These are phyloP conservation scores for Inonotus obliquus DNA, from an alignment of 1,284 basidiomycete species.

Conservation along the genomic window DNA sequence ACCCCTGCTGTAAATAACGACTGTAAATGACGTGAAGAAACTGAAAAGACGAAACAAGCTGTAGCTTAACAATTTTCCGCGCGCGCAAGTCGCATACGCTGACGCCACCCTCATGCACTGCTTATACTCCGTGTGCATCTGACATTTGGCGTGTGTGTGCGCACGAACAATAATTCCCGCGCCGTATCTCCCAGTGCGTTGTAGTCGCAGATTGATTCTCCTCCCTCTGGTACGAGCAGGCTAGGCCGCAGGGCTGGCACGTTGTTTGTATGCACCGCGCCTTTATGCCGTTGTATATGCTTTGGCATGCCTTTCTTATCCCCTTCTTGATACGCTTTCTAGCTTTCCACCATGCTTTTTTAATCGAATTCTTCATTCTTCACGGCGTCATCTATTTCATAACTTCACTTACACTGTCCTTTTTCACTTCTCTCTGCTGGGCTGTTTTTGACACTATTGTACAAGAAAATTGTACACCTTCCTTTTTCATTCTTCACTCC, in stretches of 20 bases:
- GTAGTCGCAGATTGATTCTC: constrained; percentile 14
- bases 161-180: background rate
- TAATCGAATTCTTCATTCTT: background rate
- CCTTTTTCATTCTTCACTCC: background rate
- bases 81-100: background rate
- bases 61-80: background rate
- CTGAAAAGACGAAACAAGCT: background rate
- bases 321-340: background rate
- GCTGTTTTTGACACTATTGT: constrained; percentile 1
- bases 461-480: constrained; percentile 4
- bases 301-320: constrained; percentile 4
- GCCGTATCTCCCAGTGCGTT: constrained; percentile 6
- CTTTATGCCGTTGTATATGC: constrained; percentile 4
- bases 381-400: background rate
- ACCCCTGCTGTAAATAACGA: constrained; percentile 26
- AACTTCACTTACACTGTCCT: background rate
- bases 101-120: background rate
- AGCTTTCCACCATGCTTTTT: background rate
- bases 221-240: constrained; percentile 18
- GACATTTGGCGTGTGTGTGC: background rate
- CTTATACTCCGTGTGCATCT: background rate
- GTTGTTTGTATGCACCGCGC: background rate
- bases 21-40: background rate
- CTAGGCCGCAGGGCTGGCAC: constrained; percentile 13
- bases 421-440: background rate